phyloP scores from a whole-genome alignment of 257 asterid species.

The Ajuga chamaepitys region DNA sequence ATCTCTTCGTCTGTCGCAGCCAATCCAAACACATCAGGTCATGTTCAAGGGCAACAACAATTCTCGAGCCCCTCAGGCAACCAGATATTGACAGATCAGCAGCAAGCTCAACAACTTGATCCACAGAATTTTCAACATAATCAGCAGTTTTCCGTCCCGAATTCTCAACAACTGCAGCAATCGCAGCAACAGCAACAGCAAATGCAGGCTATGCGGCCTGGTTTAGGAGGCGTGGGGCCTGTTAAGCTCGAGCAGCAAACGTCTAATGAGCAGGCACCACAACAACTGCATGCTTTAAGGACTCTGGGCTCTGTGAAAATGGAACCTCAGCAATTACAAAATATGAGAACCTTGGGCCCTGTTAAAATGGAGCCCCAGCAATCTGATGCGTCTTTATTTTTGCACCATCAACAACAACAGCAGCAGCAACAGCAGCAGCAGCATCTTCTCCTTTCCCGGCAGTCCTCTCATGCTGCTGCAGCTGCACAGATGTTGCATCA shows the following conservation, averaged over 20 bases:
- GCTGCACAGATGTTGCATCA: slow-evolving; percentile 80
- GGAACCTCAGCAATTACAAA: slow-evolving; percentile 79
- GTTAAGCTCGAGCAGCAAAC: slow-evolving; percentile 71
- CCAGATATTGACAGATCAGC: slow-evolving; percentile 62
- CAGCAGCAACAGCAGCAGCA: slow-evolving; percentile 48
- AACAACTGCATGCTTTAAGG: slow-evolving; percentile 56
- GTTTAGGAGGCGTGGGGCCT: slow-evolving; percentile 59
- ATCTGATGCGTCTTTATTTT: slow-evolving; percentile 60
- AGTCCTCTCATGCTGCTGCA: slow-evolving; percentile 68
- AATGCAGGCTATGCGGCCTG: slow-evolving; percentile 55
- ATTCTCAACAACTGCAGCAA: slow-evolving; percentile 45
- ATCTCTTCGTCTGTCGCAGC: slow-evolving; percentile 37
- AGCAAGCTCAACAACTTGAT: slow-evolving; percentile 60
- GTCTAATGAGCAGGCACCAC: slow-evolving; percentile 53
- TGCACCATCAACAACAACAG: slow-evolving; percentile 64
- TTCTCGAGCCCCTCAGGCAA: slow-evolving; percentile 46
- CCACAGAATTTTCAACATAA: slow-evolving; percentile 54
- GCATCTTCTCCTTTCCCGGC: slow-evolving; percentile 52
- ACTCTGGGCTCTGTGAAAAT: slow-evolving; percentile 54
- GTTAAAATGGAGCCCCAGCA: slow-evolving; percentile 81
- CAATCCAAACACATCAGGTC: slow-evolving; percentile 49
- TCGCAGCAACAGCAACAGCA: slow-evolving; percentile 64
- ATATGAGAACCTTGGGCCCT: slow-evolving; percentile 59
- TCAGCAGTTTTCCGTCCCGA: slow-evolving; percentile 66
- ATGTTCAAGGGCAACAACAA: slow-evolving; percentile 68